Percentiles rank a stretch among this genome's conserved stretches.
These are phyloP conservation scores for Scedosporium boydii DNA, from an alignment of 2,329 filamentous ascomycete species.

Conservation along the genomic window DNA sequence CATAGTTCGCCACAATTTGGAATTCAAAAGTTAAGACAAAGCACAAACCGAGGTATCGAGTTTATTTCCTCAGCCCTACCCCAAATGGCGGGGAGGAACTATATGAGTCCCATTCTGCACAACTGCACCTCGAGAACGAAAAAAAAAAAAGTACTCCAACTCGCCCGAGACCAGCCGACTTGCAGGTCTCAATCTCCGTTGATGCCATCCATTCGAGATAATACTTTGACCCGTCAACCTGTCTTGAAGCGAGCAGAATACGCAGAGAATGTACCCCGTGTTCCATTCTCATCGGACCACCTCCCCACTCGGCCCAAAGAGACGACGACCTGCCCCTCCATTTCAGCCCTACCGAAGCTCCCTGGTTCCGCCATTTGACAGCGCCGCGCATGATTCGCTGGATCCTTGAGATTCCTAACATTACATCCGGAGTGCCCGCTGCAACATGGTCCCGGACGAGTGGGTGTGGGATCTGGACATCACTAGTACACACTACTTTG, in stretches of 20 bases:
- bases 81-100: neutral
- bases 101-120: neutral
- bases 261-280: neutral
- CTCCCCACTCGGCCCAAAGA: neutral
- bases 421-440: constrained; percentile 2
- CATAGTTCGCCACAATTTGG: too few species aligned
- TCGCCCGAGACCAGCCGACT: neutral
- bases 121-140: neutral
- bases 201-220: neutral
- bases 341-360: neutral
- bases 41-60: neutral
- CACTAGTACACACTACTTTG: neutral
- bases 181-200: neutral
- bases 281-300: neutral
- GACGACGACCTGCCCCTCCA: neutral
- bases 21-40: too few species aligned
- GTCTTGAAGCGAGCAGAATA: neutral
- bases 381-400: neutral
- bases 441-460: neutral
- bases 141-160: neutral
- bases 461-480: neutral
- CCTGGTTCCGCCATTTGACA: neutral
- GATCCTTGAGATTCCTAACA: neutral
- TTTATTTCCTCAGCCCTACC: neutral
- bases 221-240: neutral